These are phyloP conservation scores for Boletus fagicola DNA, from an alignment of 768 basidiomycete species.

Conservation along the genomic window DNA sequence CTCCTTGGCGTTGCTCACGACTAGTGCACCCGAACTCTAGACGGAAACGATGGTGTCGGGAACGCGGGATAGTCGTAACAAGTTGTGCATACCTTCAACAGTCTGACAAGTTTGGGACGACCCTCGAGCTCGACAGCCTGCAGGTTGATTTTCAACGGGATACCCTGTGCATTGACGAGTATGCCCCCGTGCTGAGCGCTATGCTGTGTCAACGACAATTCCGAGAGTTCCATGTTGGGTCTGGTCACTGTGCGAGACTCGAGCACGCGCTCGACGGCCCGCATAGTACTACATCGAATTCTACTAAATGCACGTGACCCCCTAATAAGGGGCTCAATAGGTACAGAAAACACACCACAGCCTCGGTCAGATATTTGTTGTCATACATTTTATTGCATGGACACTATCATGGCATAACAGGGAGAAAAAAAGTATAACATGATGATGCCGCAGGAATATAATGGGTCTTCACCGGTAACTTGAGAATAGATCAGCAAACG, in stretches of 20 bases:
- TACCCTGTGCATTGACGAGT: constrained; percentile 41
- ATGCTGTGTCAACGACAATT: constrained; percentile 13
- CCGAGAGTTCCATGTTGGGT: constrained; percentile 24
- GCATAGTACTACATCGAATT: no score
- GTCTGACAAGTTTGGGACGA: constrained; percentile 52
- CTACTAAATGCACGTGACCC: constrained; percentile 11
- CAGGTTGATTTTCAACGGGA: constrained; percentile 50
- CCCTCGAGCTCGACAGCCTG: constrained; percentile 52
- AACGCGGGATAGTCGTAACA: neutral
- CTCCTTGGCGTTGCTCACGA: constrained; percentile 48
- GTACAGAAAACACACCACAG: neutral
- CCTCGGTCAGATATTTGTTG: neutral
- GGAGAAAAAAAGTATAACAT: constrained; percentile 43
- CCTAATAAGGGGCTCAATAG: neutral
- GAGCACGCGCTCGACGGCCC: neutral
- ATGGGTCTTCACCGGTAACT: constrained; percentile 63
- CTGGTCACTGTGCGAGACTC: neutral
- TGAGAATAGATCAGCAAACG: constrained; percentile 19
- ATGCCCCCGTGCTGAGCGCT: constrained; percentile 23
- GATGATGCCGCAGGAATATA: constrained; percentile 41
- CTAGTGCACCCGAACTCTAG: constrained; percentile 56
- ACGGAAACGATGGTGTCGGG: constrained; percentile 7
- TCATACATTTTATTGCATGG: constrained; percentile 35
- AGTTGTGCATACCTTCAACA: constrained; percentile 41
- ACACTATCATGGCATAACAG: constrained; percentile 36